Percentiles rank a stretch among this genome's conserved stretches.
These are phyloP conservation scores for Ilex asprella DNA, from an alignment of 257 asterid genomes.

Conservation along the genomic window DNA sequence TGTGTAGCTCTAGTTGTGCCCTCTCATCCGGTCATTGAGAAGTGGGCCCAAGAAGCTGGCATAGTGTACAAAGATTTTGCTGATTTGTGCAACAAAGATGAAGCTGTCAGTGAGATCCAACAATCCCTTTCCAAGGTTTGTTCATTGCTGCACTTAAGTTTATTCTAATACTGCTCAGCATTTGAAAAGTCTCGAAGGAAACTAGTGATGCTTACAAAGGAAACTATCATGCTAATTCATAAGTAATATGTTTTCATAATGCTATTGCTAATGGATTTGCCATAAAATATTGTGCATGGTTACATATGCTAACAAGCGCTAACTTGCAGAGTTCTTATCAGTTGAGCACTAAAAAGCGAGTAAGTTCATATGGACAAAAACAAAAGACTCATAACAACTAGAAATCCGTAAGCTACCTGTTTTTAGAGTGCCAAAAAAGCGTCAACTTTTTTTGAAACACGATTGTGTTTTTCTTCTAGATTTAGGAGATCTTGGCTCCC, in stretches of 20 bases:
- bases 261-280: neutral
- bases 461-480: no score
- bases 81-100: constrained; percentile 60
- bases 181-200: neutral
- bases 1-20: constrained; percentile 86
- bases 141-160: constrained; percentile 1
- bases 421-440: no score
- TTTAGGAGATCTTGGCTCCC: no score
- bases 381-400: no score
- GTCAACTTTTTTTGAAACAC: no score
- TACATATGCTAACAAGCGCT: no score
- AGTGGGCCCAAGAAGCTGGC: constrained; percentile 79
- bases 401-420: no score
- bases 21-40: constrained; percentile 53
- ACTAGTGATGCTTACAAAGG: no score
- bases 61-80: constrained; percentile 42
- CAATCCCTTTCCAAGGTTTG: constrained; percentile 72
- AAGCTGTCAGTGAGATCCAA: constrained; percentile 60
- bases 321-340: no score
- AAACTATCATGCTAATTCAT: no score
- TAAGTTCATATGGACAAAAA: no score
- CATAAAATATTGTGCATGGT: neutral
- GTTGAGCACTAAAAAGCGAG: no score
- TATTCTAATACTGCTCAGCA: neutral
- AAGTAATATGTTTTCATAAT: neutral